A percentile compares a stretch with the other conserved stretches of the same genome.
Conservation (phyloP, 2,329 filamentous ascomycete genomes). For the Fusarium sp. region DNA sequence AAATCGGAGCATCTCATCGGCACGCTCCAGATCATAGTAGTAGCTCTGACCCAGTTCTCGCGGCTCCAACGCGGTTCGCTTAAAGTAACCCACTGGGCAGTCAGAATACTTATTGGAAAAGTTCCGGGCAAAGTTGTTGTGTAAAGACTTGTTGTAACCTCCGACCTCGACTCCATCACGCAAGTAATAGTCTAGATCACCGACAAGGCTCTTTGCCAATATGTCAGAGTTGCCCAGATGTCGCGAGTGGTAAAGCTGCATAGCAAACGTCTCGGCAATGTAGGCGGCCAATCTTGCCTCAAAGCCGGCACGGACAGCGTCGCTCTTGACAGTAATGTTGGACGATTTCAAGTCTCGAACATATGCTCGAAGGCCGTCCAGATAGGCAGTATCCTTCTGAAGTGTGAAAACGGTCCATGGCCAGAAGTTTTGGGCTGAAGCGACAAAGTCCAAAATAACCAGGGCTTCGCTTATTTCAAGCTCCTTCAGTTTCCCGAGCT, state of each 20-base stretch:
- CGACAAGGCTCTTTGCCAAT: conserved; percentile 78
- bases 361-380: conserved; percentile 78
- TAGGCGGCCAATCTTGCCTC: conserved; percentile 82
- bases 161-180: conserved; percentile 83
- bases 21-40: conserved; percentile 85
- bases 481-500: conserved; percentile 74
- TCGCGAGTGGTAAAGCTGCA: conserved; percentile 89
- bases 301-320: conserved; percentile 69
- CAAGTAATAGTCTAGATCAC: conserved; percentile 83
- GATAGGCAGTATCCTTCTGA: conserved; percentile 78
- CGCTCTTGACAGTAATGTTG: conserved; percentile 65
- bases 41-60: conserved; percentile 80
- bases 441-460: conserved; percentile 87
- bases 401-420: conserved; percentile 90
- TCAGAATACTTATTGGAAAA: conserved; percentile 82
- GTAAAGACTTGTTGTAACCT: conserved; percentile 88
- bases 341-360: conserved; percentile 70
- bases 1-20: conserved; percentile 80
- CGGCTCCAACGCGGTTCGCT: conserved; percentile 76
- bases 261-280: conserved; percentile 87
- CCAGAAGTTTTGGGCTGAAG: conserved; percentile 93
- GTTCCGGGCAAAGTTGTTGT: conserved; percentile 87
- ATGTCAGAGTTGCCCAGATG: conserved; percentile 76
- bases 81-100: conserved; percentile 82
- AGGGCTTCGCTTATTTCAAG: conserved; percentile 76